phyloP scores from a whole-genome alignment of 164 flowering plant genomes.

The Vitis riparia region DNA sequence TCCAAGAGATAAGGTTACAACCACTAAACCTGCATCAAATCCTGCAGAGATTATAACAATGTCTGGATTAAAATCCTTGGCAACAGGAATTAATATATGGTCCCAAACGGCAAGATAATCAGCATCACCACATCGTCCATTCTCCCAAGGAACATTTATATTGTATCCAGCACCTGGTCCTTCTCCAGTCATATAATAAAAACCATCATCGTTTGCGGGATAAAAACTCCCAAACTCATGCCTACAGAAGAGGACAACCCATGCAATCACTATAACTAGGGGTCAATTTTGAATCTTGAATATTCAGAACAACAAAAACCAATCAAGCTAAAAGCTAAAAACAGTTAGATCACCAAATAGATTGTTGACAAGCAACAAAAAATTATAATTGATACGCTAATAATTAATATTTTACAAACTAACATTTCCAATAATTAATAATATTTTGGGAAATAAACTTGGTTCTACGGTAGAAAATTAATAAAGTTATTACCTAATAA shows the following conservation, averaged over 20 bases:
- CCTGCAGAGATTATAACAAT: slow-evolving; percentile 89
- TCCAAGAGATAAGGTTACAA: too few species aligned
- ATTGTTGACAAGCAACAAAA: too few species aligned
- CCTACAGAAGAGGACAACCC: slow-evolving; percentile 35
- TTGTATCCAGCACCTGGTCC: slow-evolving; percentile 87
- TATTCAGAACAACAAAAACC: not conserved
- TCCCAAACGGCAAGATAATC: slow-evolving; percentile 99
- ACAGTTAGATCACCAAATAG: too few species aligned
- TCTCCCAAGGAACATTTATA: slow-evolving; percentile 98
- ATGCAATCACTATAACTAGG: not conserved
- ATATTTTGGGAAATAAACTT: too few species aligned
- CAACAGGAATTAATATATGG: slow-evolving; percentile 83
- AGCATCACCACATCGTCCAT: slow-evolving; percentile 87
- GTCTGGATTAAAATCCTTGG: slow-evolving; percentile 81
- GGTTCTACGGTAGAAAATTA: too few species aligned
- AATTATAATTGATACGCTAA: too few species aligned
- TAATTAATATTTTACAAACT: too few species aligned
- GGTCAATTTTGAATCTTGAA: not conserved
- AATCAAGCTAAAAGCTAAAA: not conserved
- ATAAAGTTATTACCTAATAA: too few species aligned
- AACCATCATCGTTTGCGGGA: slow-evolving; percentile 83
- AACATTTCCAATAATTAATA: too few species aligned
- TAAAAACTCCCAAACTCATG: slow-evolving; percentile 84
- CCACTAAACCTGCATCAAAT: slow-evolving; percentile 87
- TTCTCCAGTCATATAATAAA: slow-evolving; percentile 78